These are phyloP conservation scores for Malassezia obtusa DNA, from an alignment of 1,284 basidiomycete genomes.

Conservation along the genomic window DNA sequence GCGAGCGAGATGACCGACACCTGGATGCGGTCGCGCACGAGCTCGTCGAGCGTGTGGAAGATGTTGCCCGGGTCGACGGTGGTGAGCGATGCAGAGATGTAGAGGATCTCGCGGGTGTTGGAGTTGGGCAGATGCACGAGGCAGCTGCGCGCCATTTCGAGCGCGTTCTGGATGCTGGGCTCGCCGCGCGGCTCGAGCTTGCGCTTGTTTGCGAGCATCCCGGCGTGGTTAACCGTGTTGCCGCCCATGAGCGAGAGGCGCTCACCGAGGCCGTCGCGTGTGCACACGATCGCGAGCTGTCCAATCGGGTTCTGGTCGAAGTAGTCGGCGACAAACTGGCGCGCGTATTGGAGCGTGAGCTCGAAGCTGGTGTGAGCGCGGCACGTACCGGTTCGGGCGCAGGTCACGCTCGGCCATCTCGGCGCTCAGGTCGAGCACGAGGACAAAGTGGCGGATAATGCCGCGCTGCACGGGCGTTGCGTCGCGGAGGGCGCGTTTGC, in stretches of 20 bases:
- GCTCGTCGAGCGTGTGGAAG: constrained; percentile 74
- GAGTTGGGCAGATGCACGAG: constrained; percentile 73
- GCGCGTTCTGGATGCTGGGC: constrained; percentile 87
- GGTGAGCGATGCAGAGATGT: constrained; percentile 87
- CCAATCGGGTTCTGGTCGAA: constrained; percentile 98
- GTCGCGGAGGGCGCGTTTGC: constrained; percentile 58
- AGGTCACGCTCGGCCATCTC: constrained; percentile 93
- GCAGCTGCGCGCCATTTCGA: constrained; percentile 64
- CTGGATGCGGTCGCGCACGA: constrained; percentile 66
- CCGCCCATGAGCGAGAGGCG: constrained; percentile 59
- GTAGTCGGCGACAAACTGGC: constrained; percentile 84
- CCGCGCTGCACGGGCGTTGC: constrained; percentile 78
- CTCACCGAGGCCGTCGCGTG: constrained; percentile 43
- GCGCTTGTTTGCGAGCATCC: constrained; percentile 71
- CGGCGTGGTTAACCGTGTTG: constrained; percentile 85
- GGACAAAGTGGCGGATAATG: constrained; percentile 87
- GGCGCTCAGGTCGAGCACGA: constrained; percentile 77
- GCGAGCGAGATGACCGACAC: constrained; percentile 79
- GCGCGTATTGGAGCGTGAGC: constrained; percentile 66
- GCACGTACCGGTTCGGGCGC: constrained; percentile 63
- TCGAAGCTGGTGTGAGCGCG: constrained; percentile 45
- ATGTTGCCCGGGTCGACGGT: constrained; percentile 96
- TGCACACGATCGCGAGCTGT: constrained; percentile 53
- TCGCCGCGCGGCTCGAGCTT: constrained; percentile 82
- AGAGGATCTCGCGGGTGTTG: constrained; percentile 84